phyloP scores from a whole-genome alignment of 73 alveolate species.

The Symbiodinium pilosum region DNA sequence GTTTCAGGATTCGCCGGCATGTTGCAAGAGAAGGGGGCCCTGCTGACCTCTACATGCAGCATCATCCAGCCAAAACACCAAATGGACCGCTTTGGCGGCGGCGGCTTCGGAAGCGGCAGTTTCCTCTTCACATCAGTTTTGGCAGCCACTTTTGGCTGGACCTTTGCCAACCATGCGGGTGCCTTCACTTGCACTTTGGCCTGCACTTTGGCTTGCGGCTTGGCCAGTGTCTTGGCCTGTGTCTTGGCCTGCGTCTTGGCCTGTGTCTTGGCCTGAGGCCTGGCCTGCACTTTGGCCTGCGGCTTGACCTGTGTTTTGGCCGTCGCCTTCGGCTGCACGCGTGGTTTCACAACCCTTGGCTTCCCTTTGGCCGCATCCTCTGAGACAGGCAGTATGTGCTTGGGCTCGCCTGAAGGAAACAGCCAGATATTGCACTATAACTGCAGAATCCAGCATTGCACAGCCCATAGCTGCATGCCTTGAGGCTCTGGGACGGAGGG shows the following conservation, averaged over 20 bases:
- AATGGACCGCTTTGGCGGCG: not conserved
- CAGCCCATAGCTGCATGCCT: too few relatives aligned
- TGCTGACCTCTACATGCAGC: not conserved
- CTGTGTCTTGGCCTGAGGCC: conserved; percentile 1
- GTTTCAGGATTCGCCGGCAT: not conserved
- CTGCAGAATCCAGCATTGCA: too few relatives aligned
- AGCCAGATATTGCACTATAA: too few relatives aligned
- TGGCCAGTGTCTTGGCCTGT: not conserved
- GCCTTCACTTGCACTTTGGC: not conserved
- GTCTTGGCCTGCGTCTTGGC: not conserved
- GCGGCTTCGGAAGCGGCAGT: not conserved
- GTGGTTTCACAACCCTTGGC: too few relatives aligned
- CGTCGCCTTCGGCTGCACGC: not conserved
- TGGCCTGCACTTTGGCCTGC: not conserved
- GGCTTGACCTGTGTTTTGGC: not conserved
- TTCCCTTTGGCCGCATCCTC: too few relatives aligned
- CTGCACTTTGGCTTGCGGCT: not conserved
- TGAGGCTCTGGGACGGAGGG: too few relatives aligned
- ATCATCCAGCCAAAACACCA: not conserved
- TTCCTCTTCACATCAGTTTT: not conserved
- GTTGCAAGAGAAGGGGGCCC: too few relatives aligned
- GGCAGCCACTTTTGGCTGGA: not conserved
- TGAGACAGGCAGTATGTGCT: too few relatives aligned
- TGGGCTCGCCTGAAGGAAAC: too few relatives aligned
- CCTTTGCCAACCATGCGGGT: not conserved